Percentiles rank a stretch among this genome's conserved stretches.
Conservation (phyloP, 1,284 basidiomycete species). For the Thecaphora frezii region DNA sequence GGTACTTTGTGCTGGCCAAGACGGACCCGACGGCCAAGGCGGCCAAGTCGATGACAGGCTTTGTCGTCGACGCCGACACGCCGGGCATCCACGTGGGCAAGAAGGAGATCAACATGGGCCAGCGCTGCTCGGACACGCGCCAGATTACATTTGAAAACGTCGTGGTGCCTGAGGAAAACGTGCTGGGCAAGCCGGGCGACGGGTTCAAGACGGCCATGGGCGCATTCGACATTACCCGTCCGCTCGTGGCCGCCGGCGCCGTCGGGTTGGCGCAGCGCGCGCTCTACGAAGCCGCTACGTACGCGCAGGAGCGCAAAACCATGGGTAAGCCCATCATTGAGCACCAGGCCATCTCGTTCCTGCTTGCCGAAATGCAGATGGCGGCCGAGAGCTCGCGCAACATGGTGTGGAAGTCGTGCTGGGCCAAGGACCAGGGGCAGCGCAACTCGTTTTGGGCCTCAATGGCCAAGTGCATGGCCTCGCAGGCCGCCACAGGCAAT, state of each 20-base stretch:
- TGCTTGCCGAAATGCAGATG: conserved; percentile 67
- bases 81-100: conserved; percentile 62
- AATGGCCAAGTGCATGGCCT: conserved; percentile 64
- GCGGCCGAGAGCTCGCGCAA: conserved; percentile 62
- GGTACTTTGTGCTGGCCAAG: conserved; percentile 65
- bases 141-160: conserved; percentile 66
- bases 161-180: conserved; percentile 63
- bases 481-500: conserved; percentile 46
- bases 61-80: conserved; percentile 65
- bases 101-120: conserved; percentile 68
- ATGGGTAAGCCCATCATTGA: conserved; percentile 66
- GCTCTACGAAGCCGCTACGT: conserved; percentile 64
- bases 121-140: conserved; percentile 65
- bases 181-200: conserved; percentile 64
- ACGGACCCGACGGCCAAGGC: conserved; percentile 63
- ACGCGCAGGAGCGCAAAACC: conserved; percentile 65
- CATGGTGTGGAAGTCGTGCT: conserved; percentile 64
- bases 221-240: conserved; percentile 64
- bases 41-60: conserved; percentile 64
- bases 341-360: conserved; percentile 65
- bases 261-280: conserved; percentile 65
- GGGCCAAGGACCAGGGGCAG: conserved; percentile 63
- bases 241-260: conserved; percentile 64
- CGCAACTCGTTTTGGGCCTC: conserved; percentile 65
- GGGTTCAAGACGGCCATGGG: conserved; percentile 66